Evolutionary conservation across 805 yeast species (phyloP).

Genomic region (Diddensiella santjacobensis): DNA sequence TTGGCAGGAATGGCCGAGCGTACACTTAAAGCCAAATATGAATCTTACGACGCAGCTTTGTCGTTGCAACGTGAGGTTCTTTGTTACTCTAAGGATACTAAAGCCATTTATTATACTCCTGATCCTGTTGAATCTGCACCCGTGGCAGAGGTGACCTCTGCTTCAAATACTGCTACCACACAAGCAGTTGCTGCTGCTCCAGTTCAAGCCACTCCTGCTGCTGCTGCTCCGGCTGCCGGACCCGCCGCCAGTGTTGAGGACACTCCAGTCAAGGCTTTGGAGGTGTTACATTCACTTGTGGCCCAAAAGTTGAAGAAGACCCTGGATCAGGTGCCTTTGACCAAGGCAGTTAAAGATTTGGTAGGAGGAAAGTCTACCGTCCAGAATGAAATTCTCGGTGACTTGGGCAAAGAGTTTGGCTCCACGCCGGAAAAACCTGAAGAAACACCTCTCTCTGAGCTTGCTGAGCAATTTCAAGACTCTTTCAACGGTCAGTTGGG

Average conservation of each 20-base stretch:
- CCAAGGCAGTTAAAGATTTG: slow-evolving; percentile 92
- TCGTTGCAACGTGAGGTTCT: slow-evolving; percentile 89
- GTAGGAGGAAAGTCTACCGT: slow-evolving; percentile 99
- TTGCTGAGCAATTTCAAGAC: slow-evolving; percentile 94
- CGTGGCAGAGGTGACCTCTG: slow-evolving; percentile 30
- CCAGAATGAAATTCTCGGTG: slow-evolving; percentile 98
- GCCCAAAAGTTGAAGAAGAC: slow-evolving; percentile 95
- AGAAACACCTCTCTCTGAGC: slow-evolving; percentile 92
- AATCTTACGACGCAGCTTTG: slow-evolving; percentile 95
- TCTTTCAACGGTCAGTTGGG: slow-evolving; percentile 86
- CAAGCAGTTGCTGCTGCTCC: slow-evolving; percentile 55
- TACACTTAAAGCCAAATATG: slow-evolving; percentile 92
- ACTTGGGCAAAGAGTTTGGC: slow-evolving; percentile 96
- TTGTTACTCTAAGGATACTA: slow-evolving; percentile 93
- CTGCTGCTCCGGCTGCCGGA: slow-evolving; percentile 69
- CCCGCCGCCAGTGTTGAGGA: slow-evolving; percentile 85
- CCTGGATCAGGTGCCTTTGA: slow-evolving; percentile 75
- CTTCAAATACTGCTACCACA: slow-evolving; percentile 43
- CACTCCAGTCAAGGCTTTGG: slow-evolving; percentile 80
- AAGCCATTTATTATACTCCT: slow-evolving; percentile 87
- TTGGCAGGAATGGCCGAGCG: slow-evolving; percentile 98
- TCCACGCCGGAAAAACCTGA: slow-evolving; percentile 98
- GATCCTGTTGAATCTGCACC: slow-evolving; percentile 37
- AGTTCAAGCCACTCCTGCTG: slow-evolving; percentile 56
- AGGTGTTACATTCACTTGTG: slow-evolving; percentile 81